Evolutionary conservation across 306 rosid species (phyloP).

Genomic region (Spatholobus suberectus): DNA sequence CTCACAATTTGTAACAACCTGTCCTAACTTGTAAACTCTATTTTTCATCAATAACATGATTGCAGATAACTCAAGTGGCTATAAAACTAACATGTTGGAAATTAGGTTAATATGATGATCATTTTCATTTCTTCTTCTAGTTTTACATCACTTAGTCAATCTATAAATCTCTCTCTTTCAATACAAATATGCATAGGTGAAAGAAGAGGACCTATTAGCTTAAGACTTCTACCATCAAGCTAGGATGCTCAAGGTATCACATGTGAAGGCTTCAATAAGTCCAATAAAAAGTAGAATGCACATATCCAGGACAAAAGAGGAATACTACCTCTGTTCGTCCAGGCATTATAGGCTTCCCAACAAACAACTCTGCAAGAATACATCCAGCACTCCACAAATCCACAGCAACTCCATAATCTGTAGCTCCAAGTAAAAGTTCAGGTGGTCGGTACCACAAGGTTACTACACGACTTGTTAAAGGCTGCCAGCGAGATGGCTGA

Average conservation of each 20-base stretch:
- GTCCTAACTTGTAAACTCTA: slow-evolving; percentile 11
- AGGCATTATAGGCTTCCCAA: slow-evolving; percentile 88
- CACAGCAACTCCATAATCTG: slow-evolving; percentile 72
- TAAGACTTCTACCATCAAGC: slow-evolving; percentile 4
- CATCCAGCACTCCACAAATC: slow-evolving; percentile 96
- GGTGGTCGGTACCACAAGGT: slow-evolving; percentile 96
- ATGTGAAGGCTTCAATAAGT: slow-evolving; percentile 19
- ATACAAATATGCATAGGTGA: slow-evolving; percentile 6
- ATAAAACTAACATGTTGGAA: slow-evolving; percentile 28
- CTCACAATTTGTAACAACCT: neutral
- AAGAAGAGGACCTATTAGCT: neutral
- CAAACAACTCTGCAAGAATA: slow-evolving; percentile 80
- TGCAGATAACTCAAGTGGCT: slow-evolving; percentile 35
- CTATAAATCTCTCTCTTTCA: slow-evolving; percentile 31
- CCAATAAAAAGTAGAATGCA: slow-evolving; percentile 30
- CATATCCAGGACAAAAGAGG: slow-evolving; percentile 12
- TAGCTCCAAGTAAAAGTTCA: slow-evolving; percentile 86
- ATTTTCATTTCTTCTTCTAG: neutral
- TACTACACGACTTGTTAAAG: slow-evolving; percentile 89
- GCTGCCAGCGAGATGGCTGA: slow-evolving; percentile 58
- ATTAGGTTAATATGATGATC: slow-evolving; percentile 12
- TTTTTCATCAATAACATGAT: slow-evolving; percentile 29
- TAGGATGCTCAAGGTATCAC: neutral
- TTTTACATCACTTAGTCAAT: slow-evolving; percentile 20
- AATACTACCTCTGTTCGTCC: slow-evolving; percentile 90